Conservation (phyloP, 2,329 filamentous ascomycete genomes). For the Emergomyces orientalis region DNA sequence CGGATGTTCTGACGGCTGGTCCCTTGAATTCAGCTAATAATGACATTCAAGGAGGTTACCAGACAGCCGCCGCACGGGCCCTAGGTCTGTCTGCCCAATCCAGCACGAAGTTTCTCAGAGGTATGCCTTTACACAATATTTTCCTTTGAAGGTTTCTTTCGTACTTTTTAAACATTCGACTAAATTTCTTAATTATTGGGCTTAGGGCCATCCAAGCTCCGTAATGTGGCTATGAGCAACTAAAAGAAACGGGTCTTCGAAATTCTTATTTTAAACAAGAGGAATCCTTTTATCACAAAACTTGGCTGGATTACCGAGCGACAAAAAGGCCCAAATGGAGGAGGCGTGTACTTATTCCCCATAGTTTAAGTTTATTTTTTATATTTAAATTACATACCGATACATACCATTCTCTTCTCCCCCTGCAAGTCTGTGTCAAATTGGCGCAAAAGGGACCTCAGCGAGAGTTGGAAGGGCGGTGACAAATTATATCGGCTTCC, state of each 20-base stretch:
- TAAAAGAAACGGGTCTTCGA: conserved; percentile 4
- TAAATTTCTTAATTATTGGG: conserved; percentile 2
- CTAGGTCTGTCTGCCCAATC: conserved; percentile 25
- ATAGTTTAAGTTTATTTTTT: too few relatives aligned
- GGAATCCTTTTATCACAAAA: neutral
- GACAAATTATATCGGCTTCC: neutral
- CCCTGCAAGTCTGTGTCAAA: neutral
- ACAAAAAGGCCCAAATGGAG: neutral
- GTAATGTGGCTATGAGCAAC: conserved; percentile 25
- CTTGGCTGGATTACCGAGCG: neutral
- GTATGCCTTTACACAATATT: too few relatives aligned
- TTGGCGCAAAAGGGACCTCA: neutral
- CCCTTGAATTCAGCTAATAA: conserved; percentile 31
- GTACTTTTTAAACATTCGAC: neutral
- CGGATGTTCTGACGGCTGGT: conserved; percentile 48
- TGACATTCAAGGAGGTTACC: conserved; percentile 23
- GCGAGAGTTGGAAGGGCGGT: neutral
- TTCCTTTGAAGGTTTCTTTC: neutral
- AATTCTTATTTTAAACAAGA: neutral
- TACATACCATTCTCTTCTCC: neutral
- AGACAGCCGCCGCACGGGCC: conserved; percentile 26
- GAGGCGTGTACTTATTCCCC: neutral
- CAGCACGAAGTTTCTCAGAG: conserved; percentile 32
- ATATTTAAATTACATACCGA: too few relatives aligned
- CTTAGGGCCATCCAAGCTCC: conserved; percentile 38